A percentile compares a stretch with the other conserved stretches of the same genome.
phyloP scores from a whole-genome alignment of 305 asterid genomes.

The Fraxinus sp. region DNA sequence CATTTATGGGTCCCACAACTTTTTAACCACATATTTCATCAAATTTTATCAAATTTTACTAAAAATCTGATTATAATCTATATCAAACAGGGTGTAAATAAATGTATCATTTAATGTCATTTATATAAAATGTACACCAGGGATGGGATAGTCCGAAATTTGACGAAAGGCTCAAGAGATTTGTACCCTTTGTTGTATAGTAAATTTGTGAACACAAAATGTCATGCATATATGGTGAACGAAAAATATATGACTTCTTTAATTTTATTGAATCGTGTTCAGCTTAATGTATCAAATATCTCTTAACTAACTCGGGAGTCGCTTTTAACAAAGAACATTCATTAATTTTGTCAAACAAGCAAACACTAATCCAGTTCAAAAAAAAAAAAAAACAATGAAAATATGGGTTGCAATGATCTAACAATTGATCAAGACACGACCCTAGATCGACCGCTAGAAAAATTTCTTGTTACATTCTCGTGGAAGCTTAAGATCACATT shows the following conservation, averaged over 20 bases:
- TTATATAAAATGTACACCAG: neutral
- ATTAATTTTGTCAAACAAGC: neutral
- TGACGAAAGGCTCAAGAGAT: neutral
- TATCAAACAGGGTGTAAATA: too few species aligned
- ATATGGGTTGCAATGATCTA: neutral
- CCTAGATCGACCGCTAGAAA: neutral
- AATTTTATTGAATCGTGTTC: too few species aligned
- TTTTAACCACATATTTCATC: too few species aligned
- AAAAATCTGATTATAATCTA: too few species aligned
- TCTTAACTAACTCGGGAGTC: neutral
- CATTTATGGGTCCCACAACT: too few species aligned
- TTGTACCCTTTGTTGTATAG: neutral
- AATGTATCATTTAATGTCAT: too few species aligned
- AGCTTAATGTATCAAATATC: neutral
- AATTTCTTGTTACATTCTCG: slow-evolving; percentile 23
- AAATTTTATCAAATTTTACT: too few species aligned
- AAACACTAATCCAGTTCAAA: neutral
- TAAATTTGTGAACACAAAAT: too few species aligned
- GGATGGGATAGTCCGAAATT: neutral
- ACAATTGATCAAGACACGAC: neutral
- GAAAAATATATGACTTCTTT: neutral
- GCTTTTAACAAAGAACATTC: neutral
- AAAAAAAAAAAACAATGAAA: neutral
- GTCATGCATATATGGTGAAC: too few species aligned
- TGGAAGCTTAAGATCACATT: slow-evolving; percentile 42